A percentile compares a stretch with the other conserved stretches of the same genome.
These are phyloP conservation scores for Penicillium macrosclerotiorum DNA, from an alignment of 495 filamentous ascomycete species.

Conservation along the genomic window DNA sequence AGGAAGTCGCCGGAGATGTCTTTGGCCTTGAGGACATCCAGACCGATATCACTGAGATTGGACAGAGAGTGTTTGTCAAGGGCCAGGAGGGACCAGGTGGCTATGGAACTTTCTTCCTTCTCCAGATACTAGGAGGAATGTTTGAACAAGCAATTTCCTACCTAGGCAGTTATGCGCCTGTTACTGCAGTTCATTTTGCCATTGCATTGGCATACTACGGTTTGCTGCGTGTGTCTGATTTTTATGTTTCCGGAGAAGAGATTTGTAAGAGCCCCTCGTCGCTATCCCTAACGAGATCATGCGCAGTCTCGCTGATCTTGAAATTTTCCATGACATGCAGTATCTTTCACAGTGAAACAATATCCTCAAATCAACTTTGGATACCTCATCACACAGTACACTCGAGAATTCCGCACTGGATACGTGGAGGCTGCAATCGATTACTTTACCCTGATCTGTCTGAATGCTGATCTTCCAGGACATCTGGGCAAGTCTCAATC, in stretches of 20 bases:
- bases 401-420: constrained; percentile 86
- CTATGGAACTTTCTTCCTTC: constrained; percentile 87
- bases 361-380: constrained; percentile 92
- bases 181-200: constrained; percentile 92
- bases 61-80: constrained; percentile 79
- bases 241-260: constrained; percentile 64
- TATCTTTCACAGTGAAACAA: constrained; percentile 69
- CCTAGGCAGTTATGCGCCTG: constrained; percentile 82
- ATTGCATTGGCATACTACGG: constrained; percentile 90
- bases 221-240: constrained; percentile 78
- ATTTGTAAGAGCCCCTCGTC: constrained; percentile 53
- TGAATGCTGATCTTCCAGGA: constrained; percentile 81
- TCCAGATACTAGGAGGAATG: constrained; percentile 87
- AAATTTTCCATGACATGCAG: too few relatives aligned
- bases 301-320: background rate
- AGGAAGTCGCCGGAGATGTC: constrained; percentile 81
- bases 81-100: constrained; percentile 68
- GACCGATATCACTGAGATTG: constrained; percentile 80
- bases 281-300: constrained; percentile 4
- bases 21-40: constrained; percentile 87
- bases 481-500: constrained; percentile 73
- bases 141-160: constrained; percentile 93
- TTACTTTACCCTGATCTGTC: constrained; percentile 88
- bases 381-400: constrained; percentile 90
- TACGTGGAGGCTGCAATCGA: constrained; percentile 85